Percentiles rank a stretch among this genome's conserved stretches.
These are phyloP conservation scores for Linum usitatissimum DNA, from an alignment of 345 rosid species.

Conservation along the genomic window DNA sequence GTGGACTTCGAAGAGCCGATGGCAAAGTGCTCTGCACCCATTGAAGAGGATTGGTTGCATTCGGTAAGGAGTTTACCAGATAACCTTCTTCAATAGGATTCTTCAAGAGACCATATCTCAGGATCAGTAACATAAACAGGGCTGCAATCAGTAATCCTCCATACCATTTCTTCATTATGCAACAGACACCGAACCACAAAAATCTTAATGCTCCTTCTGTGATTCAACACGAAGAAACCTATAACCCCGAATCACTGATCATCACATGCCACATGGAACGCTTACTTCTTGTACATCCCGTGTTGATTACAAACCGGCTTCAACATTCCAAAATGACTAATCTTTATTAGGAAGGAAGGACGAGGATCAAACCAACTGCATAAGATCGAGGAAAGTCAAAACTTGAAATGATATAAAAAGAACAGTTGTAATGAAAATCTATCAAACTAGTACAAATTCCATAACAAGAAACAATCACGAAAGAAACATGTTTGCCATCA, in stretches of 20 bases:
- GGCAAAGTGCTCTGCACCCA: slow-evolving; percentile 51
- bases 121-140: slow-evolving; percentile 58
- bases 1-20: slow-evolving; percentile 44
- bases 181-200: slow-evolving; percentile 8
- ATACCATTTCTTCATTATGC: slow-evolving; percentile 77
- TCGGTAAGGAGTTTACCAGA: slow-evolving; percentile 32
- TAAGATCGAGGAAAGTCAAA: not conserved
- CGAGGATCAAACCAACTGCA: not conserved
- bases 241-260: slow-evolving; percentile 1
- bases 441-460: not conserved
- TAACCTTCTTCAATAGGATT: slow-evolving; percentile 48
- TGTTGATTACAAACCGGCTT: slow-evolving; percentile 8
- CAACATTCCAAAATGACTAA: slow-evolving; percentile 14
- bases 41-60: slow-evolving; percentile 64
- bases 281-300: slow-evolving; percentile 1
- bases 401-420: not conserved
- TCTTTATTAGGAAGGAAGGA: not conserved
- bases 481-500: not conserved
- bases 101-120: slow-evolving; percentile 58
- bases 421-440: not conserved
- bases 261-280: slow-evolving; percentile 10
- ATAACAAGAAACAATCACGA: not conserved
- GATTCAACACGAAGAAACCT: slow-evolving; percentile 8
- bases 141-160: slow-evolving; percentile 62
- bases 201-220: not conserved